Evolutionary conservation across 371 early-diverging fungal species (phyloP).

Genomic region (Mucor circinelloides): DNA sequence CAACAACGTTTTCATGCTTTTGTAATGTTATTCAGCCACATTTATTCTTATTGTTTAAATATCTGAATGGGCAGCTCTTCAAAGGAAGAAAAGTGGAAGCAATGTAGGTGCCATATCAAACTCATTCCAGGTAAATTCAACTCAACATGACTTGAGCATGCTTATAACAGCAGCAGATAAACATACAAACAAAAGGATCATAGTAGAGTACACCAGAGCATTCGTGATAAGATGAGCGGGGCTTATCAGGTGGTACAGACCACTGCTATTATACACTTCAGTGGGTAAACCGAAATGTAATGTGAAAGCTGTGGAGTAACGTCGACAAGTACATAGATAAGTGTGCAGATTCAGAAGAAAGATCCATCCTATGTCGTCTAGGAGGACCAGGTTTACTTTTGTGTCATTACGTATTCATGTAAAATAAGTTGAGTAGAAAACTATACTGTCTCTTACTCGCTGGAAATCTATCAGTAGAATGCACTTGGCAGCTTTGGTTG

Average conservation of each 20-base stretch:
- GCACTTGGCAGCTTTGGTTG: too few species aligned
- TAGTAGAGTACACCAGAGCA: not conserved
- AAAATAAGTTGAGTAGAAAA: too few species aligned
- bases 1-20: not conserved
- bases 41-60: not conserved
- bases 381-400: too few species aligned
- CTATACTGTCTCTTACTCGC: too few species aligned
- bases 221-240: not conserved
- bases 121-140: not conserved
- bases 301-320: not conserved
- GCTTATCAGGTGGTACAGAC: conserved; percentile 5
- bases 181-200: not conserved
- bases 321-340: not conserved
- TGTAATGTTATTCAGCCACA: not conserved
- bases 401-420: too few species aligned
- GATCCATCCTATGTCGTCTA: too few species aligned
- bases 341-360: too few species aligned
- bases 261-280: not conserved
- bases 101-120: not conserved
- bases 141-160: not conserved
- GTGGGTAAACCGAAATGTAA: too few species aligned
- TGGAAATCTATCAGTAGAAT: too few species aligned
- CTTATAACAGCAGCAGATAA: not conserved
- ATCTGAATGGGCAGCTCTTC: too few species aligned
- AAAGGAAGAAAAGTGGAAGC: not conserved